Base-by-base conservation (phyloP, 768 basidiomycete species). In the Lactarius trivialis region DNA sequence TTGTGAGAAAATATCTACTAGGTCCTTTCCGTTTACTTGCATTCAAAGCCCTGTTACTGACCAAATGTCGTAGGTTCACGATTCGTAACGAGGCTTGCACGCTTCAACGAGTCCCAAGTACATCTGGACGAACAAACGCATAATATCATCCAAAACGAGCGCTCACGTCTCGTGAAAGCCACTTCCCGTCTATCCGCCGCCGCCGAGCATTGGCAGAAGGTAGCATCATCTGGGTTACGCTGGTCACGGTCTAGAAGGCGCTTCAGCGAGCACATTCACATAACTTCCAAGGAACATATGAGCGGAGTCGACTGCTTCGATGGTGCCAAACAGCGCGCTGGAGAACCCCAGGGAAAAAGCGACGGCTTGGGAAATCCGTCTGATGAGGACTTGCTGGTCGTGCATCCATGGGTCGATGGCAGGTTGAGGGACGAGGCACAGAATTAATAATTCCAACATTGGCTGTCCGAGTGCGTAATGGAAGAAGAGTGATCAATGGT, bases 1-100 rank as follows among this genome's bases (percentile, higher is more conserved):
- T 96, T 56, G 88, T 95, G 33, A 79, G 93, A 65, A 86, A 86
- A 67, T 95, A 93, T 74, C 76, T 95, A 3, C 81, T 96, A 48
- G 93, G 93, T 89, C 11, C 6, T 45, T 49, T 50, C 32, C 28
- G 54, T 41, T 54, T 41, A 19, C 54, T 21, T 26, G 28, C 5
- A 24, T 19, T 51, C 55, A 53, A 51, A 19, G 30, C 15, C 37
- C 14, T 24, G 24, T 36, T 50, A 26, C 54, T 65, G 36, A 59
- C 37, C 7, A 51, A 39, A 30, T 12, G 33, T 41, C 45, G 33
- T 65, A 92, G 91, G 90, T 9, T 83, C 85, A 26, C 82, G 84
- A 32, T 92, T 85, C 67, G 84, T 94, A 62, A 86, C 87, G 70
- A 83, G 78, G 63, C 77, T 89, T 76, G 70, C 79, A 36, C 79